Percentiles rank a stretch among this genome's conserved stretches.
Evolutionary conservation across 495 filamentous ascomycete species (phyloP).

Genomic region (Penicillium soppii): DNA sequence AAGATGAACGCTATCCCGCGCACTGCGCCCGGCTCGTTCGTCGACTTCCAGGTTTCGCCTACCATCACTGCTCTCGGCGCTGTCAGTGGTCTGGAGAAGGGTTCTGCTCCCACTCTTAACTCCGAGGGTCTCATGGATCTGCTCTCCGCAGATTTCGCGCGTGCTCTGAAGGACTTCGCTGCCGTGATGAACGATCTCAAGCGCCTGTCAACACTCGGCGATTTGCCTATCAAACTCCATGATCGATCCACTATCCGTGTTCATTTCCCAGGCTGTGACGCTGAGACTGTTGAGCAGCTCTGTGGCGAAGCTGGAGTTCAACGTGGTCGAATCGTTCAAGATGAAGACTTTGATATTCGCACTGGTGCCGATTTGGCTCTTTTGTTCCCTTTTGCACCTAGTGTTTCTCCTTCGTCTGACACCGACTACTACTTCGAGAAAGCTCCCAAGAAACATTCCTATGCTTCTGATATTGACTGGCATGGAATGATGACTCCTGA

Average conservation of each 20-base stretch:
- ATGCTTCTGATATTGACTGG: conserved; percentile 50
- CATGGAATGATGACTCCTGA: conserved; percentile 56
- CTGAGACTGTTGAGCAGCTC: conserved; percentile 74
- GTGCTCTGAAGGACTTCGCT: conserved; percentile 79
- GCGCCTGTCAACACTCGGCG: conserved; percentile 69
- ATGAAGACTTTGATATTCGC: conserved; percentile 65
- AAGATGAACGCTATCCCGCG: conserved; percentile 56
- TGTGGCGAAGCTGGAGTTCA: conserved; percentile 84
- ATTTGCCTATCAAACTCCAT: conserved; percentile 76
- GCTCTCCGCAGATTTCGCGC: conserved; percentile 85
- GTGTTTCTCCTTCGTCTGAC: conserved; percentile 33
- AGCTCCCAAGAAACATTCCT: conserved; percentile 19
- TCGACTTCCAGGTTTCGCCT: conserved; percentile 86
- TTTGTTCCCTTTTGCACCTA: conserved; percentile 83
- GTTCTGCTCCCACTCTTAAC: conserved; percentile 56
- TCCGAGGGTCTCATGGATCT: conserved; percentile 77
- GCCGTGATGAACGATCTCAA: conserved; percentile 79
- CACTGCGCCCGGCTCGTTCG: conserved; percentile 66
- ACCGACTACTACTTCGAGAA: conserved; percentile 35
- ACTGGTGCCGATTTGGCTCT: conserved; percentile 70
- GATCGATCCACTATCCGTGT: conserved; percentile 65
- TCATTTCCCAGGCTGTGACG: conserved; percentile 88
- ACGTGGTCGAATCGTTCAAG: conserved; percentile 74
- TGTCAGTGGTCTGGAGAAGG: conserved; percentile 39
- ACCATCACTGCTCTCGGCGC: conserved; percentile 80